Evolutionary conservation across 306 rosid species (phyloP).

Genomic region (Urtica urens): DNA sequence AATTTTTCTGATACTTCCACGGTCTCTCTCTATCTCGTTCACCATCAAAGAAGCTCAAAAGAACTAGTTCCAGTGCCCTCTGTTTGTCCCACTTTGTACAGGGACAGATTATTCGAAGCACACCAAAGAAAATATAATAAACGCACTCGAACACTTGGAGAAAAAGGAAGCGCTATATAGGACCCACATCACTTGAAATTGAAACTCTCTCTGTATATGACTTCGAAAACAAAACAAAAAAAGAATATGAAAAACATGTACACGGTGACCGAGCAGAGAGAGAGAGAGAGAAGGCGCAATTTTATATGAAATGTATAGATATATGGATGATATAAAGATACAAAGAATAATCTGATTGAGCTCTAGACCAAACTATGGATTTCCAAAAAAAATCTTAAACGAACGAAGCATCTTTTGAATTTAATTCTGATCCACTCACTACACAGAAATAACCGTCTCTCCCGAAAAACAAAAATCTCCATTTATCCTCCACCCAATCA

Average conservation of each 20-base stretch:
- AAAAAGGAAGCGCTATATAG: not conserved
- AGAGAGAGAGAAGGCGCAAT: not conserved
- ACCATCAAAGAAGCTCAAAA: not conserved
- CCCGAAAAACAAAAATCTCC: slow-evolving; percentile 22
- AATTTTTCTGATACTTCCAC: not conserved
- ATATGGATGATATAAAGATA: too few species aligned
- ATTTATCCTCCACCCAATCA: slow-evolving; percentile 25
- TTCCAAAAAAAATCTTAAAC: not conserved
- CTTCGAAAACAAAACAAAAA: not conserved
- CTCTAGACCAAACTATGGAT: slow-evolving; percentile 8
- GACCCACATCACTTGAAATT: slow-evolving; percentile 7
- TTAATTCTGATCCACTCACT: slow-evolving; percentile 19
- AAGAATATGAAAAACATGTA: slow-evolving; percentile 1
- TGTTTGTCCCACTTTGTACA: not conserved
- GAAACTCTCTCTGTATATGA: slow-evolving; percentile 9
- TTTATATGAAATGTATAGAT: too few species aligned
- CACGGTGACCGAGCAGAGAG: slow-evolving; percentile 25
- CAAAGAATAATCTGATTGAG: too few species aligned
- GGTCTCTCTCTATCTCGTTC: not conserved
- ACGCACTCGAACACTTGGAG: not conserved
- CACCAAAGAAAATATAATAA: not conserved
- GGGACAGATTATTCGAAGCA: not conserved
- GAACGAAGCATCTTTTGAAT: not conserved
- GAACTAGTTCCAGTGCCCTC: too few species aligned
- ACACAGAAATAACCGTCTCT: slow-evolving; percentile 36